Base-by-base conservation (phyloP, 139 green algal species). In the Chlorella sp. region DNA sequence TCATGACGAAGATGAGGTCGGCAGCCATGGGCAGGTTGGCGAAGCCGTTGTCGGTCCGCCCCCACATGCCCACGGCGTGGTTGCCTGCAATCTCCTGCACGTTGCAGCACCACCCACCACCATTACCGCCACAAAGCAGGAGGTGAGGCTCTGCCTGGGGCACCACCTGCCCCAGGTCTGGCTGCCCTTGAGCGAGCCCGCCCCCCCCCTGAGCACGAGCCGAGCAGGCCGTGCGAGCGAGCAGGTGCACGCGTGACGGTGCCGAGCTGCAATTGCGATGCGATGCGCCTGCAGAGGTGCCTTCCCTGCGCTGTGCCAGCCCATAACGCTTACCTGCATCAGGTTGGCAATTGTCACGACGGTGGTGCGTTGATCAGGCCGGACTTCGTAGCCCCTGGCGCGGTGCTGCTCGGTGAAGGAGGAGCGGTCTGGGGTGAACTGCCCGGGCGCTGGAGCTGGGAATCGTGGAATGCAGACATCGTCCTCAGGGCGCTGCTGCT, bases 1-100 rank as follows among this genome's bases (percentile, higher is more conserved):
- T 95, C 75, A 93, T 92, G 2, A 95, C 94, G 70, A 96, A 96
- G 55, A 96, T 90, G 29, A 95, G 80, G 65, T 91, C 79, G 27
- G 82, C 75, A 82, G 94, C 88, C 30, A 77, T 72, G 1, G 92
- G 91, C 68, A 93, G 79, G 31, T 79, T 85, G 3, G 93, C 92
- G 76, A 94, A 97, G 3, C 91, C 93, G 22, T 87, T 83, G 17
- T 91, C 84, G 24, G 83, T 89, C 5, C 89, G 79, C 2, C 93
- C 93, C 92, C 93, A 96, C 77, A 97, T 85, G 0, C 87, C 86
- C 2, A 97, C 89, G 0, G 82, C 89, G 73, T 97, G 92, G 73
- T 97, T 97, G 72, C 84, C 80, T 1, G 91, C 91, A 0, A 86
- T 80, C 36, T 97, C 93, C 89, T 97, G 87, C 60, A 68, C n/a